Evolutionary conservation across 495 filamentous ascomycete genomes (phyloP), one percentile per base, ranked within the genome.

Genomic region (Penicillium cataractarum): DNA sequence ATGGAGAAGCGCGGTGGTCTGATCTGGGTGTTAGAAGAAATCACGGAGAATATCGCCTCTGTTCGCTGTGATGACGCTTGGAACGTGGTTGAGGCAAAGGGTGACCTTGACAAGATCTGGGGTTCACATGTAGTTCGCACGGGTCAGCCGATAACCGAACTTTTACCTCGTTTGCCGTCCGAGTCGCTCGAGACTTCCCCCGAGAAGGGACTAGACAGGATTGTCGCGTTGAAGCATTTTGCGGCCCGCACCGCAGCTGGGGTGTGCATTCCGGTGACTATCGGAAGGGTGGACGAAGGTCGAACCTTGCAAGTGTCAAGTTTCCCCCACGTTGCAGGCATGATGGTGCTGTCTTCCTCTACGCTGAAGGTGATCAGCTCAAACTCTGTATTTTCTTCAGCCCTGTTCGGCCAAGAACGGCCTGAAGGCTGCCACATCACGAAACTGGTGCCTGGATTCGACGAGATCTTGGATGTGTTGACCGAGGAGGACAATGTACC

Each of bases 21-120:
- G 52, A 97, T 99, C 56, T 99, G 95, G 95, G 95, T 99, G 17
- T 72, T 99, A 5, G 95, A 99, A 76, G 95, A 99, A 74, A 97
- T 99, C 56, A 92, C 92, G 57, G 95, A 99, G 78, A 93, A 99
- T 71, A 87, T 94, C 37, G 92, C 90, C 29, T 82, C 83, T 58
- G 66, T 99, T 10, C 82, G 73, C 27, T 82, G 92, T 26, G 92
- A 94, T 67, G 84, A 89, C 42, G 86, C 89, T 29, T 92, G 92
- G 54, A 82, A 83, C 37, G 82, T 97, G 17, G 79, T 83, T 17
- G 84, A 82, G 49, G 82, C 88, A 24, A 81, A 84, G 15, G 95
- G 95, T 27, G 85, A 88, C 42, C 83, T 84, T 2, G 86, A 85
- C 22, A 84, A 87, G 17, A 92, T 97, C 50, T 97, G 93, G 89